phyloP scores from a whole-genome alignment of 495 filamentous ascomycete genomes.

The Pyrenopolyporus hunteri region DNA sequence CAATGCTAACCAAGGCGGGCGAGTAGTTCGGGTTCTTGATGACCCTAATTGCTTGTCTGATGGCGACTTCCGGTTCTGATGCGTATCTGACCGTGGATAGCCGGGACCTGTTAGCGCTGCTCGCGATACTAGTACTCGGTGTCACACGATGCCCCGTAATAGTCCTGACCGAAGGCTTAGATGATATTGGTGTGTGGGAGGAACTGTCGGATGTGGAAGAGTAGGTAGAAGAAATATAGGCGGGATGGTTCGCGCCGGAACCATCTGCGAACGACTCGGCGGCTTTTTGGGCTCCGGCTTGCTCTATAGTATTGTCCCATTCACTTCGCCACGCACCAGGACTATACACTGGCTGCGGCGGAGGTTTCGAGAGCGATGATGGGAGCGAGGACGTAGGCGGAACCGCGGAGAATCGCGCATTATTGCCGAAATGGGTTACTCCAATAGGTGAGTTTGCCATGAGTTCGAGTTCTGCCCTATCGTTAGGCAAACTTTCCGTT shows the following conservation, averaged over 20 bases:
- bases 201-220: slow-evolving; percentile 5
- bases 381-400: slow-evolving; percentile 15
- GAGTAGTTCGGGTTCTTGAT: slow-evolving; percentile 37
- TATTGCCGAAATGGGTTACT: slow-evolving; percentile 14
- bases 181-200: neutral
- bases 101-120: slow-evolving; percentile 34
- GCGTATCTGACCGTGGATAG: slow-evolving; percentile 41
- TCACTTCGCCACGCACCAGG: slow-evolving; percentile 39
- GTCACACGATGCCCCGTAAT: slow-evolving; percentile 23
- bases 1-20: neutral
- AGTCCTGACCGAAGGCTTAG: neutral
- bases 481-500: slow-evolving; percentile 8
- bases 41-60: slow-evolving; percentile 39
- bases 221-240: slow-evolving; percentile 2
- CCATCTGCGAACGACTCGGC: neutral
- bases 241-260: neutral
- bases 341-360: slow-evolving; percentile 32
- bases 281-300: slow-evolving; percentile 1
- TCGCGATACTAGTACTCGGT: slow-evolving; percentile 36
- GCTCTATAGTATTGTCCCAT: slow-evolving; percentile 32
- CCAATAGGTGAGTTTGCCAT: slow-evolving; percentile 36
- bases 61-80: slow-evolving; percentile 38
- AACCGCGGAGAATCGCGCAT: neutral
- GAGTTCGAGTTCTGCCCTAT: slow-evolving; percentile 30
- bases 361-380: slow-evolving; percentile 17